These are phyloP conservation scores for Leptographium wingfieldii DNA, from an alignment of 2,329 filamentous ascomycete genomes.

Conservation along the genomic window DNA sequence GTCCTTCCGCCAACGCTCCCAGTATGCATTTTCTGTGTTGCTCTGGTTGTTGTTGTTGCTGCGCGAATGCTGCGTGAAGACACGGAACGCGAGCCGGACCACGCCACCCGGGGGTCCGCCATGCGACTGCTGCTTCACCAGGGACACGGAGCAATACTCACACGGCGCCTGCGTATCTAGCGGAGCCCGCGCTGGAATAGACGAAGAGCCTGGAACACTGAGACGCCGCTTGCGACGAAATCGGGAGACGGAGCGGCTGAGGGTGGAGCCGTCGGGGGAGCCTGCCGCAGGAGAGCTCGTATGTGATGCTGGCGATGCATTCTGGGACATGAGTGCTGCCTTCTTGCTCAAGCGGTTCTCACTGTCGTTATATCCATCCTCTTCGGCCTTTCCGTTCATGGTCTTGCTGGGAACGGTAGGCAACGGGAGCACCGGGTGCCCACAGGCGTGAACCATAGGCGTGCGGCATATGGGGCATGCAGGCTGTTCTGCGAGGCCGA, in stretches of 20 bases:
- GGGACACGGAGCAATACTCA: neutral
- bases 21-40: slow-evolving; percentile 1
- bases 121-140: neutral
- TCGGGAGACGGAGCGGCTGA: neutral
- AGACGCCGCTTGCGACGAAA: neutral
- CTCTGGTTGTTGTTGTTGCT: neutral
- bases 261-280: neutral
- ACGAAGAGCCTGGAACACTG: neutral
- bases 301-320: neutral
- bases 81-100: neutral
- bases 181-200: neutral
- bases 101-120: neutral
- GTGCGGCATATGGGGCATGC: slow-evolving; percentile 28
- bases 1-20: slow-evolving; percentile 5
- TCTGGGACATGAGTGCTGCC: neutral
- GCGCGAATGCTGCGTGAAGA: neutral
- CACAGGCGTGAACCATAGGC: slow-evolving; percentile 18
- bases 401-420: neutral
- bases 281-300: neutral
- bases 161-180: neutral
- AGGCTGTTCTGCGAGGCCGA: slow-evolving; percentile 22
- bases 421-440: slow-evolving; percentile 21
- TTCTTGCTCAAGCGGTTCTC: neutral
- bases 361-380: neutral
- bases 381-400: neutral